Evolutionary conservation across 2,329 filamentous ascomycete genomes (phyloP), one percentile per base, ranked within the genome.

Genomic region (Alternaria infectoria): DNA sequence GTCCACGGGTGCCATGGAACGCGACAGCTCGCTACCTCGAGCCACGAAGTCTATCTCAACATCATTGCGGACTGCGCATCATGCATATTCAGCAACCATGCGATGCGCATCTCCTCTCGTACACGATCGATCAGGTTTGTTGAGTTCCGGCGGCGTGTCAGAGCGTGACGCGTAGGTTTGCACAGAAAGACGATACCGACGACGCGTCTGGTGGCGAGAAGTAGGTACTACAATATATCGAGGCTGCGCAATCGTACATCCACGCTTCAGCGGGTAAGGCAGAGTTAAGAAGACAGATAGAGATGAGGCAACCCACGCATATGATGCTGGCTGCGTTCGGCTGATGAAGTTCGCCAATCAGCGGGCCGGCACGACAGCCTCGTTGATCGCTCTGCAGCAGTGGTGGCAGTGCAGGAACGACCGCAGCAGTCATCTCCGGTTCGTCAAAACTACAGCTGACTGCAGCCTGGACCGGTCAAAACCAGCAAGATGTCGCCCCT

Each of bases 381-480:
- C 59, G 13, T 57, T 36, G 36, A 56, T 61, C 56, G 40, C 17
- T 26, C 26, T 64, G 61, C 61, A 66, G 50, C 50, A 36, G 46
- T 46, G 43, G 61, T 66, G 64, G 64, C 64, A 67, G 64, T 67
- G 59, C 64, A 57, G 12, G 40, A 59, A 65, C 55, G 52, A 54
- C 62, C 59, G 61, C 60, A 58, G 47, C 57, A 54, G 47, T 28
- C 57, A 46, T 43, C 51, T 55, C 28, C 46, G 25, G 15, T 43
- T 55, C 28, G 50, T 26, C 44, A 21, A 12, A 45, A 13, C 46
- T 19, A 26, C 49, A 59, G 55, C 55, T 62, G 62, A 65, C 65
- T 71, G 69, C 65, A 70, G 69, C 68, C 66, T 72, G 57, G 57
- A 49, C 56, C 66, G 56, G 63, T 65, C 65, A 71, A 70, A 67